phyloP scores from a whole-genome alignment of 495 filamentous ascomycete species.

The Rhizodiscina lignyota region DNA sequence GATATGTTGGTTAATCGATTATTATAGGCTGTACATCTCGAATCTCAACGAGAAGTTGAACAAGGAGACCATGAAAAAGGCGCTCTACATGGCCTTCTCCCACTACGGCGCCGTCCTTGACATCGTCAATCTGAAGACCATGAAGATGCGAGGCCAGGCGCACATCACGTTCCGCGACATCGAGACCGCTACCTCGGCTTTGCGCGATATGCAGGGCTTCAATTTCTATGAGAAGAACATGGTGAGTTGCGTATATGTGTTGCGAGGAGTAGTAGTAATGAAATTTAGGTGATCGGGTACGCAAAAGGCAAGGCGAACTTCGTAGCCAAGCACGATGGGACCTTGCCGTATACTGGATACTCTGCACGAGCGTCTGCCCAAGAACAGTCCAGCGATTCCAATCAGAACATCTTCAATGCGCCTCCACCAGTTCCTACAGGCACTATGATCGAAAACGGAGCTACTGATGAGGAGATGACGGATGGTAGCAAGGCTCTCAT shows the following conservation, averaged over 20 bases:
- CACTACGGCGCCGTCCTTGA: constrained; percentile 90
- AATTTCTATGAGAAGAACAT: constrained; percentile 77
- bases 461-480: background rate
- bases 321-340: constrained; percentile 80
- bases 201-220: constrained; percentile 73
- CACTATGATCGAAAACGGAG: constrained; percentile 18
- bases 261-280: background rate
- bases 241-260: constrained; percentile 32
- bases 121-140: constrained; percentile 75
- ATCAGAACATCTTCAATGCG: constrained; percentile 57
- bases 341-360: constrained; percentile 27
- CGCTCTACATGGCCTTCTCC: constrained; percentile 82
- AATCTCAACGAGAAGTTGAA: constrained; percentile 76
- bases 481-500: background rate
- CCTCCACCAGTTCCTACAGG: constrained; percentile 36
- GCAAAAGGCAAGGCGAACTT: constrained; percentile 73
- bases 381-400: constrained; percentile 44
- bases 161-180: constrained; percentile 83
- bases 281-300: constrained; percentile 62
- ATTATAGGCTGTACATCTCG: constrained; percentile 75
- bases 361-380: background rate
- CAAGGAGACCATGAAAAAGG: constrained; percentile 66
- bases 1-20: no score
- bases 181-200: constrained; percentile 72
- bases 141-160: constrained; percentile 87